A percentile compares a stretch with the other conserved stretches of the same genome.
Conservation (phyloP, 306 rosid genomes). For the Astragalus membranaceus region DNA sequence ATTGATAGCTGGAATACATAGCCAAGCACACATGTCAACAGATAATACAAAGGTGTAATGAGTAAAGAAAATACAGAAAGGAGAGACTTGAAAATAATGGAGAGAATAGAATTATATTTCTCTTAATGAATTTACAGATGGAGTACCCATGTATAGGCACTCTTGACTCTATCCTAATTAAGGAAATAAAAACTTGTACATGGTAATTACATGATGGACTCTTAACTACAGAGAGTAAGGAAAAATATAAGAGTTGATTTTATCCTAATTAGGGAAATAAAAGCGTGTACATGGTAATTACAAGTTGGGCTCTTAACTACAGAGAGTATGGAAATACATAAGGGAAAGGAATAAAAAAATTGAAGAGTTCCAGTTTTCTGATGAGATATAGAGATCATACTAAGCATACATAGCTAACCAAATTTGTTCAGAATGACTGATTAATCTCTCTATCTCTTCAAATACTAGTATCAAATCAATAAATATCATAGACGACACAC, state of each 20-base stretch:
- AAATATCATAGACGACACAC: neutral
- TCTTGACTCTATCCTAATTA: too few relatives aligned
- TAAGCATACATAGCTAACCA: neutral
- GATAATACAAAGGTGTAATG: neutral
- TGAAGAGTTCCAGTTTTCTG: neutral
- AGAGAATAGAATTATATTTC: too few relatives aligned
- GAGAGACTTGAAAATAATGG: too few relatives aligned
- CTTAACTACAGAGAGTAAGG: too few relatives aligned
- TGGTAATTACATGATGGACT: too few relatives aligned
- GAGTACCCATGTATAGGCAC: too few relatives aligned
- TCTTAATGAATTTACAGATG: too few relatives aligned
- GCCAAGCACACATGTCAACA: neutral
- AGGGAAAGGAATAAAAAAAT: neutral
- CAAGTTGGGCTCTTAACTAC: too few relatives aligned
- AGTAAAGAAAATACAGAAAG: slow-evolving; percentile 5
- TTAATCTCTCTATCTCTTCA: neutral
- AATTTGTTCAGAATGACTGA: slow-evolving; percentile 1
- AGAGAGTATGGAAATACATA: neutral
- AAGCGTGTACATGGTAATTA: too few relatives aligned
- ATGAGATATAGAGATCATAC: neutral
- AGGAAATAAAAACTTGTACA: too few relatives aligned
- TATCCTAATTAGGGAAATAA: too few relatives aligned
- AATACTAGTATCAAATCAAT: neutral
- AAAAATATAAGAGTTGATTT: too few relatives aligned
- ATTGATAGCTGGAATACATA: neutral